phyloP scores from a whole-genome alignment of 2,329 filamentous ascomycete genomes.

The Botrytis medusae region DNA sequence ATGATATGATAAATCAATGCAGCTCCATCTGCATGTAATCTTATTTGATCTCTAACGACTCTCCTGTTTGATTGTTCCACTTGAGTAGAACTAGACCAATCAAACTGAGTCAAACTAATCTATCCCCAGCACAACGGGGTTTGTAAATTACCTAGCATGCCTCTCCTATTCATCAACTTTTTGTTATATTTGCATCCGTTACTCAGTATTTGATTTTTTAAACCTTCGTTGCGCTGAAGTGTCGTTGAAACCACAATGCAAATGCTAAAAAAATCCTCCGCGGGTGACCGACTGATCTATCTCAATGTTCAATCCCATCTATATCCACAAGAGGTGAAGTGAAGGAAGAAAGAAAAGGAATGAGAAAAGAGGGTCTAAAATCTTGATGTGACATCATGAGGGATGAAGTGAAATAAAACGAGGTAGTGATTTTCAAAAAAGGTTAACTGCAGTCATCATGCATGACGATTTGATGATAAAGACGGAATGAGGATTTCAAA shows the following conservation, averaged over 20 bases:
- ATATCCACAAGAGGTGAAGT: background rate
- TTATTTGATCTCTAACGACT: background rate
- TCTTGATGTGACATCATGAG: background rate
- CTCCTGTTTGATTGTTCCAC: background rate
- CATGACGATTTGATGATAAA: background rate
- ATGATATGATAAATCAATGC: constrained; percentile 18
- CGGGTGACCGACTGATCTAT: constrained; percentile 1
- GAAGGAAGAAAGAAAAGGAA: background rate
- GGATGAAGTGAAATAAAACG: background rate
- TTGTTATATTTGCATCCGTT: background rate
- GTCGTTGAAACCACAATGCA: background rate
- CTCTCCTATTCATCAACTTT: background rate
- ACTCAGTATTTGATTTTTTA: background rate
- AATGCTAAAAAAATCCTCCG: background rate
- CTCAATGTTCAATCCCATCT: constrained; percentile 13
- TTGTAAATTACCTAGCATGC: background rate
- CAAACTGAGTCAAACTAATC: background rate
- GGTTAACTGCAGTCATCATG: background rate
- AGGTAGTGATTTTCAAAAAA: background rate
- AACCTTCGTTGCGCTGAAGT: background rate
- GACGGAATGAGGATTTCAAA: background rate
- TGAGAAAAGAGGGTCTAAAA: background rate
- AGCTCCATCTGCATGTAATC: background rate
- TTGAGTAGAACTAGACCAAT: background rate
- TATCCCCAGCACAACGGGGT: background rate